Percentiles rank a stretch among this genome's conserved stretches.
These are phyloP conservation scores for Podospora australis DNA, from an alignment of 495 filamentous ascomycete genomes.

Conservation along the genomic window DNA sequence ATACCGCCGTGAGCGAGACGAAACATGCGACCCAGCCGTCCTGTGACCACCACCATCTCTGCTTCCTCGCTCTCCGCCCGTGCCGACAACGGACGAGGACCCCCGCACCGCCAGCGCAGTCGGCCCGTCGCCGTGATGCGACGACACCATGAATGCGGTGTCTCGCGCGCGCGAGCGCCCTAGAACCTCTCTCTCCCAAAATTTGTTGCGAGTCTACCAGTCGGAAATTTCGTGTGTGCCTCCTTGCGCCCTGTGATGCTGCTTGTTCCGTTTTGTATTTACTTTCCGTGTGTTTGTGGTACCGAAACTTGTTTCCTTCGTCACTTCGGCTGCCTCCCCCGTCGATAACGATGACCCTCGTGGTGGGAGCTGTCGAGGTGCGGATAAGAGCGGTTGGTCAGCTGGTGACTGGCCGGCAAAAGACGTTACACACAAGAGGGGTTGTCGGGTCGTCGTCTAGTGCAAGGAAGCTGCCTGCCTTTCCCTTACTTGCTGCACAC, in stretches of 20 bases:
- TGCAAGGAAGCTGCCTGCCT: not conserved
- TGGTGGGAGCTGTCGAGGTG: conserved; percentile 3
- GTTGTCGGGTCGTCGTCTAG: not conserved
- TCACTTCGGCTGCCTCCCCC: conserved; percentile 19
- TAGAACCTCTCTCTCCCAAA: too few relatives aligned
- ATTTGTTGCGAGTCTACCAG: too few relatives aligned
- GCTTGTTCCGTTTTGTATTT: too few relatives aligned
- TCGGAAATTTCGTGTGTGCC: too few relatives aligned
- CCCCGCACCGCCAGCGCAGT: conserved; percentile 48
- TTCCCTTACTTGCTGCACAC: not conserved
- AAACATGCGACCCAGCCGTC: conserved; percentile 53
- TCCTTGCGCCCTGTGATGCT: too few relatives aligned
- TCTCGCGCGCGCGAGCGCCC: too few relatives aligned
- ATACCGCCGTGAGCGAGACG: conserved; percentile 57
- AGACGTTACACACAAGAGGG: conserved; percentile 12
- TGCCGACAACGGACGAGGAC: conserved; percentile 49
- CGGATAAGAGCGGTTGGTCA: conserved; percentile 13
- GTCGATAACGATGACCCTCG: not conserved
- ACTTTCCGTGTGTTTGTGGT: too few relatives aligned
- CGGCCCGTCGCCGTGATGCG: conserved; percentile 55
- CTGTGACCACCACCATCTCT: conserved; percentile 33
- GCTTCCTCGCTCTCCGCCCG: conserved; percentile 21
- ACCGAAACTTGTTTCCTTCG: too few relatives aligned
- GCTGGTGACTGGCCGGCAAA: conserved; percentile 19
- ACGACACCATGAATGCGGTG: conserved; percentile 52